phyloP scores from a whole-genome alignment of 352 stramenopile species.

The Globisporangium nunn region DNA sequence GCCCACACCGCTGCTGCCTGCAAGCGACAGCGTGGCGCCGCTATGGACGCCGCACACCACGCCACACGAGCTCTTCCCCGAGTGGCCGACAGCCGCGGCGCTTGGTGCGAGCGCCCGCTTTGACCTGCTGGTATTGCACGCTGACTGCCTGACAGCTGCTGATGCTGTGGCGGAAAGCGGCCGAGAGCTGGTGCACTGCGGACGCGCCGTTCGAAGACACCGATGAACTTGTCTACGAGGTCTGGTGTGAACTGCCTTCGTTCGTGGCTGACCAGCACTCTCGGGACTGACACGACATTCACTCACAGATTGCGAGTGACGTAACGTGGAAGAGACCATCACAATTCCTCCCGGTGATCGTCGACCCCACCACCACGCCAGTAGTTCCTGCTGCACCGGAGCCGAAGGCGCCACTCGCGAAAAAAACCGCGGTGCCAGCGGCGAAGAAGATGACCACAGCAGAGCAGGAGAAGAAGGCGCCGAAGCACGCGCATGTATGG shows the following conservation, averaged over 20 bases:
- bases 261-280: background rate
- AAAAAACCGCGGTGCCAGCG: constrained; percentile 19
- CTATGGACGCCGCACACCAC: constrained; percentile 27
- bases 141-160: background rate
- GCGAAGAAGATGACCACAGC: constrained; percentile 29
- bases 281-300: background rate
- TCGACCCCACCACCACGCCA: constrained; percentile 18
- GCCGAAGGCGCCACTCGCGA: constrained; percentile 20
- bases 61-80: constrained; percentile 47
- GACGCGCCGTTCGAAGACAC: constrained; percentile 44
- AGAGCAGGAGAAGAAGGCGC: constrained; percentile 43
- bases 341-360: constrained; percentile 48
- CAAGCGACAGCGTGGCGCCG: constrained; percentile 26
- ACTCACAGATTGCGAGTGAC: background rate
- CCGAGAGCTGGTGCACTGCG: constrained; percentile 39
- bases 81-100: constrained; percentile 37
- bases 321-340: constrained; percentile 60
- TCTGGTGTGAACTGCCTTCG: background rate
- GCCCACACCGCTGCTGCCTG: constrained; percentile 16
- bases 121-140: too few relatives aligned
- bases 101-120: constrained; percentile 3
- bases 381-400: constrained; percentile 16
- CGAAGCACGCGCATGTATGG: constrained; percentile 43
- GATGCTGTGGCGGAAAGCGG: constrained; percentile 9
- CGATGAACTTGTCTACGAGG: background rate